Percentiles rank a stretch among this genome's conserved stretches.
Conservation (phyloP, 2,329 filamentous ascomycete genomes). For the Diaporthe vaccinii region DNA sequence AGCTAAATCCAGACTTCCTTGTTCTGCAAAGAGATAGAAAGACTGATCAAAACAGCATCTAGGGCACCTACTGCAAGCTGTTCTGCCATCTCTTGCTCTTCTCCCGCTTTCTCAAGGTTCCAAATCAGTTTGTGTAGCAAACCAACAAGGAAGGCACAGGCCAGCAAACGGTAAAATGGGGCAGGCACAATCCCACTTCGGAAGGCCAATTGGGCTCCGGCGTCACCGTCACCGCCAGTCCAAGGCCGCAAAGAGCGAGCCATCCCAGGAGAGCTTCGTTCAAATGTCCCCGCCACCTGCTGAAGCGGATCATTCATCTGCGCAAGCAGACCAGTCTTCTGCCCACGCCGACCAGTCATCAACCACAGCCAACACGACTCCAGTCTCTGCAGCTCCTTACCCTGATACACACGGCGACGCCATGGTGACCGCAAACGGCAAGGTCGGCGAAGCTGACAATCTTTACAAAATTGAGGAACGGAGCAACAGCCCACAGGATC, state of each 20-base stretch:
- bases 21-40: not conserved
- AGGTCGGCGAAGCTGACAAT: not conserved
- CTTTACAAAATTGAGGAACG: not conserved
- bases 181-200: slow-evolving; percentile 7
- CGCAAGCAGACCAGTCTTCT: not conserved
- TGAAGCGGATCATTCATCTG: not conserved
- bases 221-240: not conserved
- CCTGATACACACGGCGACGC: not conserved
- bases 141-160: not conserved
- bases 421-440: not conserved
- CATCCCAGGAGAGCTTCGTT: not conserved
- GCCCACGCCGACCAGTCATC: not conserved
- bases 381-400: not conserved
- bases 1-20: not conserved
- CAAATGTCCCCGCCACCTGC: not conserved
- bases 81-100: not conserved
- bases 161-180: slow-evolving; percentile 6
- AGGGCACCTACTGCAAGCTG: not conserved
- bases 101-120: not conserved
- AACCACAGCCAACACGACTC: not conserved
- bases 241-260: not conserved
- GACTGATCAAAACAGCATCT: not conserved
- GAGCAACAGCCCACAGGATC: not conserved
- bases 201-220: not conserved
- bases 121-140: not conserved